phyloP scores from a whole-genome alignment of 306 rosid species.

The Rosa persica region DNA sequence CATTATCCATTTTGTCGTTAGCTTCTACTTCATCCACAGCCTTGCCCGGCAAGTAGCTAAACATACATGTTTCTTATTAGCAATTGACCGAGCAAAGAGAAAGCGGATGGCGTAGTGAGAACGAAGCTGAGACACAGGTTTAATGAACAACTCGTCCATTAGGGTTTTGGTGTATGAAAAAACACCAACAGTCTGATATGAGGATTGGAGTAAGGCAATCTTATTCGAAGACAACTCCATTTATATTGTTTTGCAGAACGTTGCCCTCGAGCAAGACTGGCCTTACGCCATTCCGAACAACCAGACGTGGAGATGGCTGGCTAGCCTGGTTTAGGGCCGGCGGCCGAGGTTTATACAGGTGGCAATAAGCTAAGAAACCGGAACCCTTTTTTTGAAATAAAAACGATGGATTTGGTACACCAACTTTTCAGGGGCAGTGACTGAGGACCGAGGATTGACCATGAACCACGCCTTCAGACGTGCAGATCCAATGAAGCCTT shows the following conservation, averaged over 20 bases:
- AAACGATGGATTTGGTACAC: neutral
- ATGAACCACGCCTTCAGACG: neutral
- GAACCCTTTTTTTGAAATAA: neutral
- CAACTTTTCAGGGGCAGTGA: neutral
- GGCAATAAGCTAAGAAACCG: neutral
- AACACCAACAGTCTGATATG: neutral
- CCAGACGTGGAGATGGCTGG: neutral
- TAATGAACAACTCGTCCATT: neutral
- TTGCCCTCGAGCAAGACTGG: conserved; percentile 1
- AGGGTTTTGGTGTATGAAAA: neutral
- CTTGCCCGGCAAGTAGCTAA: no score
- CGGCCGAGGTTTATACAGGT: neutral
- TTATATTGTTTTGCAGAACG: neutral
- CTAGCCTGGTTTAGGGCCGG: neutral
- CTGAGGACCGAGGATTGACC: neutral
- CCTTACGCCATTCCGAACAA: neutral
- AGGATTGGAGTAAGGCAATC: neutral
- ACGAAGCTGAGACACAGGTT: neutral
- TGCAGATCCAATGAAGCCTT: neutral
- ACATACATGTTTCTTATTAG: no score
- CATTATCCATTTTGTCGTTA: neutral
- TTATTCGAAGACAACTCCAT: neutral
- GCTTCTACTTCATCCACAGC: neutral
- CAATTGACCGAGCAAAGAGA: neutral
- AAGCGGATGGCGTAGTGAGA: neutral